Percentiles rank a stretch among this genome's conserved stretches.
Evolutionary conservation across 169 alveolate species (phyloP).

Genomic region (Ichthyophthirius multifiliis): DNA sequence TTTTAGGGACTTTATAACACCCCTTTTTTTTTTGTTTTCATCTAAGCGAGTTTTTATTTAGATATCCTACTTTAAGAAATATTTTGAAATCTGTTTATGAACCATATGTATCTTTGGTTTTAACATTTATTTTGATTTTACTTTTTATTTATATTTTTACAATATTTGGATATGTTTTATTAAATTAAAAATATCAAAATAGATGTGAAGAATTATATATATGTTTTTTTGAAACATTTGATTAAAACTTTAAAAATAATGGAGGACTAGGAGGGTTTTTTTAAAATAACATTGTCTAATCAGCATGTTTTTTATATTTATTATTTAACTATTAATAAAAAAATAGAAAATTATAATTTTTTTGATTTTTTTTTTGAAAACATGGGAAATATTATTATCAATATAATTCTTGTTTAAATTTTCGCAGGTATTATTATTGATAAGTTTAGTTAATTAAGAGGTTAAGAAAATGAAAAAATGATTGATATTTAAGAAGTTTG

Average conservation of each 20-base stretch:
- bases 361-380: conserved; percentile 65
- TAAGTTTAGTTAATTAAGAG: conserved; percentile 62
- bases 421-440: conserved; percentile 72
- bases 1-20: conserved; percentile 62
- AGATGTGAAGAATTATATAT: conserved; percentile 58
- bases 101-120: conserved; percentile 55
- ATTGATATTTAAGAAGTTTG: conserved; percentile 66
- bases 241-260: conserved; percentile 67
- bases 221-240: conserved; percentile 64
- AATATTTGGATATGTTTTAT: conserved; percentile 57
- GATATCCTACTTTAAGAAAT: conserved; percentile 65
- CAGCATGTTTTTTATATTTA: conserved; percentile 9
- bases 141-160: conserved; percentile 70
- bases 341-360: conserved; percentile 36
- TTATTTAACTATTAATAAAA: not conserved
- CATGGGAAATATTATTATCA: conserved; percentile 53
- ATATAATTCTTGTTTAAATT: conserved; percentile 57
- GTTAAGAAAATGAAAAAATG: conserved; percentile 42
- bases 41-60: conserved; percentile 59
- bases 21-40: conserved; percentile 80
- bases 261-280: conserved; percentile 71
- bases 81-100: conserved; percentile 66
- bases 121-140: conserved; percentile 60
- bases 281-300: conserved; percentile 48
- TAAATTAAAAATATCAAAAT: conserved; percentile 43